Evolutionary conservation across 2,329 filamentous ascomycete species (phyloP).

Genomic region (Cercospora canescens): DNA sequence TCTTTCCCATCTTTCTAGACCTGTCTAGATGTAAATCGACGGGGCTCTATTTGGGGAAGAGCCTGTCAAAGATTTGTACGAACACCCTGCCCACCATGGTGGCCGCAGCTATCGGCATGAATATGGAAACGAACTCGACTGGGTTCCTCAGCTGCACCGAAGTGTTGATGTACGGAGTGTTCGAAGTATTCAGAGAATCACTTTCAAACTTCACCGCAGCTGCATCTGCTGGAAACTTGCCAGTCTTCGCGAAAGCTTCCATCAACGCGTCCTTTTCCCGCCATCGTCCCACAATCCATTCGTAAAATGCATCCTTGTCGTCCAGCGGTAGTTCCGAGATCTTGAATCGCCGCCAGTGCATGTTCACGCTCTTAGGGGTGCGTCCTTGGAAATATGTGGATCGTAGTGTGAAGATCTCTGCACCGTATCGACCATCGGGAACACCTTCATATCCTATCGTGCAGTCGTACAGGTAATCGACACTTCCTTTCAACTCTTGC

Average conservation of each 20-base stretch:
- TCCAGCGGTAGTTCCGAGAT: constrained; percentile 78
- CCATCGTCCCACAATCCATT: constrained; percentile 84
- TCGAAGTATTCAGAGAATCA: constrained; percentile 33
- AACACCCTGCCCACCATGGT: constrained; percentile 37
- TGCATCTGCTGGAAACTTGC: constrained; percentile 76
- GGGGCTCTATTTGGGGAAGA: constrained; percentile 14
- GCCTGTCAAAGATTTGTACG: constrained; percentile 34
- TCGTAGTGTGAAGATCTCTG: constrained; percentile 81
- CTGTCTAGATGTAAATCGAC: neutral
- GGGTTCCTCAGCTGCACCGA: constrained; percentile 43
- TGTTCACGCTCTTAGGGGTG: constrained; percentile 90
- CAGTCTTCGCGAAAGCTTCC: constrained; percentile 71
- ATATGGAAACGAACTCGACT: constrained; percentile 47
- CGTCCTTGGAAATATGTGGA: constrained; percentile 88
- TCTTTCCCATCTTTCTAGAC: neutral
- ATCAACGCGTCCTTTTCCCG: constrained; percentile 86
- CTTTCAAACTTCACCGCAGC: constrained; percentile 34
- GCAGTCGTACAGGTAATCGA: constrained; percentile 88
- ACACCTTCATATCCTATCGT: constrained; percentile 95
- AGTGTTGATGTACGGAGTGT: constrained; percentile 49
- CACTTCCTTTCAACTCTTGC: constrained; percentile 68
- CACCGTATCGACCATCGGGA: constrained; percentile 76
- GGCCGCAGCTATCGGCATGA: constrained; percentile 41
- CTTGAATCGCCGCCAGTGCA: constrained; percentile 89
- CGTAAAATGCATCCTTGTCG: constrained; percentile 69